Evolutionary conservation across 139 green algal genomes (phyloP).

Genomic region (Chlamydomonas schloesseri): DNA sequence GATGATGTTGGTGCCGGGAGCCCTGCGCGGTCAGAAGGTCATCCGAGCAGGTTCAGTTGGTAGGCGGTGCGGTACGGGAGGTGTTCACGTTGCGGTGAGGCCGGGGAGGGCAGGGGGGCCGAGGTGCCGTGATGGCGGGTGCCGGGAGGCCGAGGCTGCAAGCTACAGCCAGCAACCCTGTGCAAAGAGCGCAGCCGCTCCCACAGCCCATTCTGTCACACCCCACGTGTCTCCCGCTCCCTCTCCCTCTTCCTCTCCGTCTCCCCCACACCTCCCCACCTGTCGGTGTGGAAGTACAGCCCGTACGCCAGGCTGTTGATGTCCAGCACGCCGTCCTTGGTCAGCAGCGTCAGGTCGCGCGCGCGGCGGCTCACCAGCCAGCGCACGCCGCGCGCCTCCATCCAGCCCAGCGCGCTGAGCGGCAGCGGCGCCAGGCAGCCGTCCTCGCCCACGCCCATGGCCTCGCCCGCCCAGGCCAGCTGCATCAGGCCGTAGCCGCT

Average conservation of each 20-base stretch:
- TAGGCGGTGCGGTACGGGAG: too few relatives aligned
- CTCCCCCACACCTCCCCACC: neutral
- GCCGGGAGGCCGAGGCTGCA: too few relatives aligned
- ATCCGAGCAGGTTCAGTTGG: too few relatives aligned
- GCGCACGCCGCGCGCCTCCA: conserved; percentile 20
- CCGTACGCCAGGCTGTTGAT: conserved; percentile 25
- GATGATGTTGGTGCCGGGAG: conserved; percentile 11
- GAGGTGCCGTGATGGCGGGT: too few relatives aligned
- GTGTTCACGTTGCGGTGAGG: too few relatives aligned
- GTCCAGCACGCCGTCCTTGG: conserved; percentile 4
- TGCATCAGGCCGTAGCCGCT: conserved; percentile 38
- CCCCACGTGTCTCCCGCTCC: neutral
- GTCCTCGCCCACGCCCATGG: neutral
- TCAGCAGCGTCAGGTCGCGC: conserved; percentile 23
- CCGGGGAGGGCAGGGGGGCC: too few relatives aligned
- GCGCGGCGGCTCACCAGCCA: conserved; percentile 31
- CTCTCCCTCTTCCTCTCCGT: neutral
- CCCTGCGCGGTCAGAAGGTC: neutral
- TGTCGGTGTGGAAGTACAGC: conserved; percentile 37
- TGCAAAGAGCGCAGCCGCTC: too few relatives aligned
- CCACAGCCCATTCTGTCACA: neutral
- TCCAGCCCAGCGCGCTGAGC: neutral
- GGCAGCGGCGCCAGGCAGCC: neutral
- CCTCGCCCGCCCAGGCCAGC: conserved; percentile 31
- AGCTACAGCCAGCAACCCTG: too few relatives aligned